Evolutionary conservation across 179 eudicot species (phyloP), one percentile per base, ranked within the genome.

Genomic region (Nepenthes alata): DNA sequence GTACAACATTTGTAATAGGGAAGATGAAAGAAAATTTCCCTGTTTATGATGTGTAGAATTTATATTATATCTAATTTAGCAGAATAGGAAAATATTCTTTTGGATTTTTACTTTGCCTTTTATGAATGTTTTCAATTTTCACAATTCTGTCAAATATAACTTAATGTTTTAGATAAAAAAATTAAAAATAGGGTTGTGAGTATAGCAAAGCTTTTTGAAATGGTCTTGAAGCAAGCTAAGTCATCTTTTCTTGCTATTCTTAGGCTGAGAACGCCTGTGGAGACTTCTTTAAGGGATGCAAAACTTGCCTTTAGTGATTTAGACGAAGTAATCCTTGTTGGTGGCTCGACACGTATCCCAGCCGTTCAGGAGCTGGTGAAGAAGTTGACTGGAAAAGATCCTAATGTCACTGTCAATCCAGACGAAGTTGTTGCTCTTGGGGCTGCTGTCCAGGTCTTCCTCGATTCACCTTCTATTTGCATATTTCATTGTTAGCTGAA

Each of bases 381-480:
- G 76, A 86, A 84, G 70, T 15, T 93, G 76, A 89, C 93, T 34
- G 93, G 95, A 60, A 93, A 89, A 71, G 97, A 89, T 38, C 98
- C 96, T 48, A 93, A 93, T 73, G 93, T 87, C 6, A 81, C 98
- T 0, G 98, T 93, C 37, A 93, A 93, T 67, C 98, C 98, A 2
- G 98, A 91, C 72, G 96, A 91, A 81, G 96, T 91, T 57, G 98
- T 91, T 53, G 98, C 98, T 64, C 87, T 91, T n/a, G 98, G 98
- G 69, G 98, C 98, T 67, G 96, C 98, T 36, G 96, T 91, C 67
- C 98, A 89, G 98, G 98, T 86, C 61, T 67, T 16, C 34, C 9
- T 65, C 38, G 9, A 49, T 41, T 61, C 9, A 4, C 55, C 13
- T 34, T 35, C 0, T 15, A n/a, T 10, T 35, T 15, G 25, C 53